phyloP scores from a whole-genome alignment of 495 filamentous ascomycete genomes.

The Entonaema liquescens region DNA sequence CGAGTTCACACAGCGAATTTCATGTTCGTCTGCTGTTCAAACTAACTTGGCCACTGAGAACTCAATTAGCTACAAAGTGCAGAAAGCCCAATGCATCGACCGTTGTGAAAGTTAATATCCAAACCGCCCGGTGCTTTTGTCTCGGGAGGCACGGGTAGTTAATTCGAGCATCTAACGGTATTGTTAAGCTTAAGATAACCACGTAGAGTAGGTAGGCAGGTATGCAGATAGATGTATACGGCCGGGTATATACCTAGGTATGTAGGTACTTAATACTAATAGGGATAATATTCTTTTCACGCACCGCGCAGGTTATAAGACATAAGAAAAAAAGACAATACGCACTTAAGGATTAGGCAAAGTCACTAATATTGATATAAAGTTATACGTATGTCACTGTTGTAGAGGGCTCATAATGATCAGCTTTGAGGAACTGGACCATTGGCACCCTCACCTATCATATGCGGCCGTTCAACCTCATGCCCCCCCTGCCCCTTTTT shows the following conservation, averaged over 20 bases:
- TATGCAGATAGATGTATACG: background rate
- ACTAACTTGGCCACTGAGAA: background rate
- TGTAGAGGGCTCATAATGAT: background rate
- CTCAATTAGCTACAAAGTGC: background rate
- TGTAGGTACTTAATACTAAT: background rate
- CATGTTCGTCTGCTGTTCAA: background rate
- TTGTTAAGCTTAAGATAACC: background rate
- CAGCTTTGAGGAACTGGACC: background rate
- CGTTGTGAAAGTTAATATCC: background rate
- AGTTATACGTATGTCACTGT: background rate
- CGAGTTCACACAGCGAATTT: background rate
- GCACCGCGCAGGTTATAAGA: background rate
- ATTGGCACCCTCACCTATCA: background rate
- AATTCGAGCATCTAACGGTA: background rate
- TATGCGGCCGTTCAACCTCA: background rate
- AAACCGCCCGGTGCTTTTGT: background rate
- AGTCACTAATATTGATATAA: background rate
- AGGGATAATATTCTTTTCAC: background rate
- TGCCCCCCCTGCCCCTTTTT: background rate
- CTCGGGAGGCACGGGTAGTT: background rate
- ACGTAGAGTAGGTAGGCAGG: background rate
- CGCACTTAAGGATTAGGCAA: background rate
- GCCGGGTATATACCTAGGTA: background rate
- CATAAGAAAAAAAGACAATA: background rate
- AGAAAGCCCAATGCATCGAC: background rate